These are phyloP conservation scores for Populus trichocarpa DNA, from an alignment of 441 rosid genomes.

Conservation along the genomic window DNA sequence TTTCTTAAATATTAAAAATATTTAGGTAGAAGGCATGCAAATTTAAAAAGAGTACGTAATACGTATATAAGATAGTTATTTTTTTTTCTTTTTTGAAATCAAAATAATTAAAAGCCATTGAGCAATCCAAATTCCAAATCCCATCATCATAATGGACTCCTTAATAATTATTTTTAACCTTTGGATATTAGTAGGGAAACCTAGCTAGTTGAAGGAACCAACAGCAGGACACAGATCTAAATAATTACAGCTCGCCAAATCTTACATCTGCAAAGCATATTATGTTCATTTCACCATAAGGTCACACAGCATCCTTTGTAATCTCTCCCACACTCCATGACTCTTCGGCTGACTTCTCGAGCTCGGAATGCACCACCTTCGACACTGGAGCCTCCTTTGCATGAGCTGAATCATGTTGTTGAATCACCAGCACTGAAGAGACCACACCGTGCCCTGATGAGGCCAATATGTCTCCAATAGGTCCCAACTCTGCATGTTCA, in stretches of 20 bases:
- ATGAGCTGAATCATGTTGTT: constrained; percentile 14
- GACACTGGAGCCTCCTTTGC: constrained; percentile 10
- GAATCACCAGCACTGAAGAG: constrained; percentile 34
- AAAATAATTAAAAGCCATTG: neutral
- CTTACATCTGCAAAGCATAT: neutral
- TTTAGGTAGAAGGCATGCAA: too few relatives aligned
- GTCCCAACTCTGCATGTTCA: constrained; percentile 32
- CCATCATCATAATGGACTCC: neutral
- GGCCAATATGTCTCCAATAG: constrained; percentile 31
- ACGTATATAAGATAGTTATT: too few relatives aligned
- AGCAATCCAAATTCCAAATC: neutral
- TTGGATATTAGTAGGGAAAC: neutral
- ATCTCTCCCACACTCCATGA: neutral
- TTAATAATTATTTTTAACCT: too few relatives aligned
- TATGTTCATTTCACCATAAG: neutral
- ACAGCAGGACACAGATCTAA: too few relatives aligned
- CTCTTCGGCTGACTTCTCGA: neutral
- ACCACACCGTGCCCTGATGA: constrained; percentile 20
- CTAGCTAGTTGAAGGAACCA: neutral
- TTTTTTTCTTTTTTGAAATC: too few relatives aligned
- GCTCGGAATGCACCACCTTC: neutral
- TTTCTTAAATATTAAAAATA: too few relatives aligned
- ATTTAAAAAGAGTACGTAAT: too few relatives aligned
- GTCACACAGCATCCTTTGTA: neutral
- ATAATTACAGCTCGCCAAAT: neutral